Percentiles rank a stretch among this genome's conserved stretches.
These are phyloP conservation scores for Murraya paniculata DNA, from an alignment of 345 rosid genomes.

Conservation along the genomic window DNA sequence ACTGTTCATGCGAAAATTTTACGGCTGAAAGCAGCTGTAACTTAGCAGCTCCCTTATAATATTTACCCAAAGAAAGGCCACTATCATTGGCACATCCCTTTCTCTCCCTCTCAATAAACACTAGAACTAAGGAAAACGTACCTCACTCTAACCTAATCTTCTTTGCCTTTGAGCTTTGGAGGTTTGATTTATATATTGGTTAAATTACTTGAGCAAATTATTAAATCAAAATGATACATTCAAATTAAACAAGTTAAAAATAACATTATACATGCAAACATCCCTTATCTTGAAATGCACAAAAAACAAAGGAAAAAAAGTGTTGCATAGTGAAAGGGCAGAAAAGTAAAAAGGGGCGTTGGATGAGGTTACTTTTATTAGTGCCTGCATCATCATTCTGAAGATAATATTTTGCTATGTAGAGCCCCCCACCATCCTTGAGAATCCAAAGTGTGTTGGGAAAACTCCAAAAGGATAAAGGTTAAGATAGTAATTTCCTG, in stretches of 20 bases:
- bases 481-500: background rate
- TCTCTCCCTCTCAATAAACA: too few species aligned
- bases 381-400: background rate
- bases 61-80: too few species aligned
- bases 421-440: slow-evolving; percentile 9
- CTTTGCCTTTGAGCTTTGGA: too few species aligned
- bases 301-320: background rate
- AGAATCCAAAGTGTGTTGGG: background rate
- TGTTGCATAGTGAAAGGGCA: background rate
- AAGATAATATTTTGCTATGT: background rate
- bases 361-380: background rate
- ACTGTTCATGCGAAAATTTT: too few species aligned
- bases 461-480: background rate
- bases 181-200: too few species aligned
- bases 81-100: too few species aligned
- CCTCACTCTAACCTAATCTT: too few species aligned
- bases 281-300: background rate
- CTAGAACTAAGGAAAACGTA: too few species aligned
- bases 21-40: too few species aligned
- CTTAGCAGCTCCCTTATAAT: too few species aligned
- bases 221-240: too few species aligned
- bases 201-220: background rate
- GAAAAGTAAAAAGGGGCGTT: background rate
- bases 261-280: background rate
- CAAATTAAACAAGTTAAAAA: too few species aligned